Conservation (phyloP, 805 yeast genomes). For the Nakazawaea molendinolei region DNA sequence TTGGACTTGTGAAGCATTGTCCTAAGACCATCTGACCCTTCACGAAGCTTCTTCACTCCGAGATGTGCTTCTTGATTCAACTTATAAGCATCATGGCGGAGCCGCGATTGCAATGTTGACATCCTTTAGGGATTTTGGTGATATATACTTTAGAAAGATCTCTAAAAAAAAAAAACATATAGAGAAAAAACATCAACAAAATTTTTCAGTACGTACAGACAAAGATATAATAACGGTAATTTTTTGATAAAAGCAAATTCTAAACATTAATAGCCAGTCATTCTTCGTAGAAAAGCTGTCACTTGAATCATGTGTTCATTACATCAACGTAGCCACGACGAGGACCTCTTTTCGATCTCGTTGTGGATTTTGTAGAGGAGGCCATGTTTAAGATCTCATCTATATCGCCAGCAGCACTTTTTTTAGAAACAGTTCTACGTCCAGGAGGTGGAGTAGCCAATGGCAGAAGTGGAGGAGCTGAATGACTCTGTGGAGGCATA, state of each 20-base stretch:
- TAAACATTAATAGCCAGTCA: too few relatives aligned
- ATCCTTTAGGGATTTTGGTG: background rate
- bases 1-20: slow-evolving; percentile 2
- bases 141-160: background rate
- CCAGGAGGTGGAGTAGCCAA: slow-evolving; percentile 12
- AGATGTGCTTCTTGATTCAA: background rate
- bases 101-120: background rate
- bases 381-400: slow-evolving; percentile 15
- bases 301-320: slow-evolving; percentile 31
- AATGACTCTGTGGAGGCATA: slow-evolving; percentile 8
- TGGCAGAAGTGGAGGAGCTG: slow-evolving; percentile 10
- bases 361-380: slow-evolving; percentile 28
- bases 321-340: slow-evolving; percentile 59
- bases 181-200: background rate
- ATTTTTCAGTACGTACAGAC: too few relatives aligned
- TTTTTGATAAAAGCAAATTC: too few relatives aligned
- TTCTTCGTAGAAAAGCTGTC: too few relatives aligned
- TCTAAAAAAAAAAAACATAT: background rate
- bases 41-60: background rate
- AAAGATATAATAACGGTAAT: too few relatives aligned
- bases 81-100: background rate
- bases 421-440: slow-evolving; percentile 4
- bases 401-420: slow-evolving; percentile 8
- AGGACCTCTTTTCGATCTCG: slow-evolving; percentile 47
- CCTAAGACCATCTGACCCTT: background rate